Percentiles rank a stretch among this genome's conserved stretches.
phyloP scores from a whole-genome alignment of 148 eudicot genomes.

The Nepenthes gracilis region DNA sequence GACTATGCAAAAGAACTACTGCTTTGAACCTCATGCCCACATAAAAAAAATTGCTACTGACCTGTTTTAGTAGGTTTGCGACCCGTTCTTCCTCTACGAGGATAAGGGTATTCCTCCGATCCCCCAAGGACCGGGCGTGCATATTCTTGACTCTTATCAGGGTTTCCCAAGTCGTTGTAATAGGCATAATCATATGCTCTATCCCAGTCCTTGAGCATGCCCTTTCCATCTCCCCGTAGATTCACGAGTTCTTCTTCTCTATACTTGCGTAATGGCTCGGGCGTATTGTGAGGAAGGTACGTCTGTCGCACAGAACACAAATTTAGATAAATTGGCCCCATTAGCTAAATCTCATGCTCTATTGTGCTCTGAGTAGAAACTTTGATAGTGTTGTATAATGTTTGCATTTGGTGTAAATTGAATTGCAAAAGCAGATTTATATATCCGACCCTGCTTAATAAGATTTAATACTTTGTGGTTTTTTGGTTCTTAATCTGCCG shows the following conservation, averaged over 20 bases:
- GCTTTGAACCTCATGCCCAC: too few relatives aligned
- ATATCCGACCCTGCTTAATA: too few relatives aligned
- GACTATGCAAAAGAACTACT: too few relatives aligned
- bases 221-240: slow-evolving; percentile 69
- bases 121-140: slow-evolving; percentile 83
- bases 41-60: slow-evolving; percentile 10
- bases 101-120: slow-evolving; percentile 58
- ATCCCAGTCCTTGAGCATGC: slow-evolving; percentile 75
- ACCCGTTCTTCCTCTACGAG: slow-evolving; percentile 70
- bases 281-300: slow-evolving; percentile 62
- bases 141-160: slow-evolving; percentile 53
- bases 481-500: too few relatives aligned
- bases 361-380: neutral
- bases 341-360: neutral
- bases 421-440: too few relatives aligned
- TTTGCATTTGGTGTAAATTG: too few relatives aligned
- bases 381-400: neutral
- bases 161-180: slow-evolving; percentile 74
- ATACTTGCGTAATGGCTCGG: slow-evolving; percentile 45
- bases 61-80: slow-evolving; percentile 57
- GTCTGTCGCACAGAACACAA: slow-evolving; percentile 27
- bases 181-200: slow-evolving; percentile 75
- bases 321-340: neutral
- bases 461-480: too few relatives aligned
- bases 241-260: slow-evolving; percentile 67